These are phyloP conservation scores for Microstegium vimineum DNA, from an alignment of 176 grass and related monocot genomes.

Conservation along the genomic window DNA sequence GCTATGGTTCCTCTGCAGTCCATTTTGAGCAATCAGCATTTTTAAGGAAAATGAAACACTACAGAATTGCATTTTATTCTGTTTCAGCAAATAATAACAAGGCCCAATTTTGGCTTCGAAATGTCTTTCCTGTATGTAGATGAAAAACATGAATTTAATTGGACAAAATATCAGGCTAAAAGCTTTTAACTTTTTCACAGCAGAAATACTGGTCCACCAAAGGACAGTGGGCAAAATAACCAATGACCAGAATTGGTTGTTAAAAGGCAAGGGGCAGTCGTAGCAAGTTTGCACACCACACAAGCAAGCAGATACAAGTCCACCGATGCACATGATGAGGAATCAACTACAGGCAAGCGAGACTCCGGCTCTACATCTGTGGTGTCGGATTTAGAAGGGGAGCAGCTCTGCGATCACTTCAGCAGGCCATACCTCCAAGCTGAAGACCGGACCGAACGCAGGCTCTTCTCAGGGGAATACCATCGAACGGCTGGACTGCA, in stretches of 20 bases:
- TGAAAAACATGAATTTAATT: constrained; percentile 3
- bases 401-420: neutral
- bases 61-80: neutral
- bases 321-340: neutral
- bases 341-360: neutral
- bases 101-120: neutral
- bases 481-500: neutral
- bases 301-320: neutral
- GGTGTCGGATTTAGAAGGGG: neutral
- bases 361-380: neutral
- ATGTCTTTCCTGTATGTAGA: neutral
- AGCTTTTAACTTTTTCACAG: neutral
- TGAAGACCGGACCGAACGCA: neutral
- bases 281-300: neutral
- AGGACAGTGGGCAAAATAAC: neutral
- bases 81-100: neutral
- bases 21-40: neutral
- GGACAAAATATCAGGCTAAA: neutral
- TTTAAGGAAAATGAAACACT: neutral
- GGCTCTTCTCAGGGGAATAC: neutral
- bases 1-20: neutral
- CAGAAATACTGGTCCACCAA: neutral
- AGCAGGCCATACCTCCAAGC: neutral
- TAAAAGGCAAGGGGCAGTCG: neutral
- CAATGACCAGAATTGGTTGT: neutral